A percentile compares a stretch with the other conserved stretches of the same genome.
Conservation (phyloP, 768 basidiomycete genomes). For the Boletus eberwhitei region DNA sequence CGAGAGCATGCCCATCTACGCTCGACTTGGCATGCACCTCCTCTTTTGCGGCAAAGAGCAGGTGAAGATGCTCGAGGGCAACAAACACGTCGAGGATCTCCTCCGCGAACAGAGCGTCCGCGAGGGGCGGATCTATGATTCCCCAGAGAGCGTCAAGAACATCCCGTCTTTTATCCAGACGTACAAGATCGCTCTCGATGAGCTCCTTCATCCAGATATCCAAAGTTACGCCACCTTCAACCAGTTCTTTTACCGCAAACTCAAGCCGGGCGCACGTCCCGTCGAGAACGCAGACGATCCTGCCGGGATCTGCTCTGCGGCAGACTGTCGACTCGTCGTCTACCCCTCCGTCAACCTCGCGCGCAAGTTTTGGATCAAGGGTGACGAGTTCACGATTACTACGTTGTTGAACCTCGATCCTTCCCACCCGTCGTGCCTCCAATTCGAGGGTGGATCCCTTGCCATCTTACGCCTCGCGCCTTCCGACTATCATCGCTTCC, state of each 20-base stretch:
- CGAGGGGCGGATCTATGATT: conserved; percentile 56
- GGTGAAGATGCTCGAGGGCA: conserved; percentile 45
- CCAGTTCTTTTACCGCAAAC: conserved; percentile 66
- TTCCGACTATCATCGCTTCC: conserved; percentile 80
- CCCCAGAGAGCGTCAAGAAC: conserved; percentile 45
- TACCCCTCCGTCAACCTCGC: conserved; percentile 58
- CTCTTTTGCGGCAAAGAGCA: conserved; percentile 60
- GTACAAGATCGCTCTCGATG: conserved; percentile 51
- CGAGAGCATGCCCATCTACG: conserved; percentile 73
- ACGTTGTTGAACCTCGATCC: conserved; percentile 49
- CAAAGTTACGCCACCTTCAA: conserved; percentile 67
- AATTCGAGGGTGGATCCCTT: conserved; percentile 47
- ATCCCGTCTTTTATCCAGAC: conserved; percentile 56
- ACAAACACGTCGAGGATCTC: conserved; percentile 44
- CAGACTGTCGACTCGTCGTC: conserved; percentile 74
- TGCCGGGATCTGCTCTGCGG: conserved; percentile 55
- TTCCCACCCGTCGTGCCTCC: conserved; percentile 37
- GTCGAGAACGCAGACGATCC: conserved; percentile 53
- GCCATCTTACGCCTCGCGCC: conserved; percentile 78
- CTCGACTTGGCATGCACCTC: conserved; percentile 73
- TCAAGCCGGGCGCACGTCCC: conserved; percentile 59
- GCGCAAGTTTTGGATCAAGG: conserved; percentile 75
- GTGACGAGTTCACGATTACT: conserved; percentile 64
- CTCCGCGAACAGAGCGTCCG: conserved; percentile 54
- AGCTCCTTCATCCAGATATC: conserved; percentile 64